Evolutionary conservation across 75 land plant genomes (phyloP).

Genomic region (Larix kaempferi): DNA sequence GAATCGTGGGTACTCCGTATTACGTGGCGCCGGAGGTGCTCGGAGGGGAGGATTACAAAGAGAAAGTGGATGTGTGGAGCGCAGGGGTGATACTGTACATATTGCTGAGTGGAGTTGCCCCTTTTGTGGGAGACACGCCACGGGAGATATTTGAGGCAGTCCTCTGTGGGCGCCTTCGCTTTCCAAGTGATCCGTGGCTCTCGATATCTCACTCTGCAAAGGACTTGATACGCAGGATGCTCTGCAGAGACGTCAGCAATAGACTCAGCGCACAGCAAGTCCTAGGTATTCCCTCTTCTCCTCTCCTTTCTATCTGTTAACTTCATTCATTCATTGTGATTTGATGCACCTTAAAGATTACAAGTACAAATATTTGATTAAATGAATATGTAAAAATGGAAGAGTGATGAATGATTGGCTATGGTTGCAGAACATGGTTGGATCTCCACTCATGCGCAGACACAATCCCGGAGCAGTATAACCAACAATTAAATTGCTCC

Average conservation of each 20-base stretch:
- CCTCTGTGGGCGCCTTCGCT: slow-evolving; percentile 47
- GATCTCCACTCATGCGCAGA: too few species aligned
- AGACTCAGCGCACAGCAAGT: slow-evolving; percentile 67
- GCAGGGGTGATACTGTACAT: slow-evolving; percentile 64
- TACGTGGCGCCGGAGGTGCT: slow-evolving; percentile 78
- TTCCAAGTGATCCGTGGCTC: slow-evolving; percentile 46
- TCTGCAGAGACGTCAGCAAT: slow-evolving; percentile 45
- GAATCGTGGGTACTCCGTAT: slow-evolving; percentile 68
- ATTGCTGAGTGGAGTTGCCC: slow-evolving; percentile 55
- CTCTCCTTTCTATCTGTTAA: not conserved
- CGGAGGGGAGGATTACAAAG: slow-evolving; percentile 45
- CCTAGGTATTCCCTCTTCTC: slow-evolving; percentile 24
- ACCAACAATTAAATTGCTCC: too few species aligned
- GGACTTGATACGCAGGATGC: slow-evolving; percentile 61
- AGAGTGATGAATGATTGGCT: too few species aligned
- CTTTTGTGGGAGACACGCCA: slow-evolving; percentile 60
- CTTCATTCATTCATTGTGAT: too few species aligned
- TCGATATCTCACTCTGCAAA: slow-evolving; percentile 47
- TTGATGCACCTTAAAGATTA: too few species aligned
- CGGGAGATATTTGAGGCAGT: slow-evolving; percentile 64
- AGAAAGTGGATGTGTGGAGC: slow-evolving; percentile 81
- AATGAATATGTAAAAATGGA: too few species aligned
- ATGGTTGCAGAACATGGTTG: too few species aligned
- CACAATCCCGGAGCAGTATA: too few species aligned
- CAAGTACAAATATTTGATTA: too few species aligned